A percentile compares a stretch with the other conserved stretches of the same genome.
Evolutionary conservation across 345 rosid species (phyloP).

Genomic region (Isatis tinctoria): DNA sequence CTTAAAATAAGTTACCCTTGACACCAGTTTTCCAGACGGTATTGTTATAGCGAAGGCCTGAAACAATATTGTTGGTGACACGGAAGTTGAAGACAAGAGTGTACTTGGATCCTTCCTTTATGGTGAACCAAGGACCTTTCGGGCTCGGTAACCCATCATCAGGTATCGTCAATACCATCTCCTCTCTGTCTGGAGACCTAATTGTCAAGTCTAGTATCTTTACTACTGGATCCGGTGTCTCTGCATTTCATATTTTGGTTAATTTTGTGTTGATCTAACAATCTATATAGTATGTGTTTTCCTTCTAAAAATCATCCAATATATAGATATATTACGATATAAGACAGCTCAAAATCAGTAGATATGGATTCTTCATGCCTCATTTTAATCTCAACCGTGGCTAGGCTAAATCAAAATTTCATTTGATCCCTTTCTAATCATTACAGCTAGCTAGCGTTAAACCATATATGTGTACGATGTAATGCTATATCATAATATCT

Average conservation of each 20-base stretch:
- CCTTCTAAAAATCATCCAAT: background rate
- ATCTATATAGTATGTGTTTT: background rate
- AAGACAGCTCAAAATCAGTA: background rate
- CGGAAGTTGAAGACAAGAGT: constrained; percentile 64
- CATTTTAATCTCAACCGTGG: background rate
- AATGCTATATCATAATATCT: background rate
- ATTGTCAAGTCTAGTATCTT: constrained; percentile 68
- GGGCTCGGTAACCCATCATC: constrained; percentile 53
- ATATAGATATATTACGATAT: background rate
- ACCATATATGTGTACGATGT: background rate
- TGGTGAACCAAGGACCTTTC: constrained; percentile 79
- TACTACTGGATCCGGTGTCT: constrained; percentile 79
- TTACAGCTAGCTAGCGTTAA: background rate
- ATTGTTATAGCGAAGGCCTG: constrained; percentile 80
- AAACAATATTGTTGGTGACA: constrained; percentile 84
- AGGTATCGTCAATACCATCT: constrained; percentile 59
- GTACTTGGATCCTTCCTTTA: constrained; percentile 85
- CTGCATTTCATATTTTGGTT: constrained; percentile 33
- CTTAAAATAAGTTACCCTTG: constrained; percentile 38
- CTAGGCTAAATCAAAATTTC: background rate
- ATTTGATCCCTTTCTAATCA: background rate
- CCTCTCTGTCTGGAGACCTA: constrained; percentile 64
- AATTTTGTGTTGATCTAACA: background rate
- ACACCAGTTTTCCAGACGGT: constrained; percentile 89
- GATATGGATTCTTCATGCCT: background rate